Conservation (phyloP, 2,329 filamentous ascomycete species). For the Fusarium xylarioides region DNA sequence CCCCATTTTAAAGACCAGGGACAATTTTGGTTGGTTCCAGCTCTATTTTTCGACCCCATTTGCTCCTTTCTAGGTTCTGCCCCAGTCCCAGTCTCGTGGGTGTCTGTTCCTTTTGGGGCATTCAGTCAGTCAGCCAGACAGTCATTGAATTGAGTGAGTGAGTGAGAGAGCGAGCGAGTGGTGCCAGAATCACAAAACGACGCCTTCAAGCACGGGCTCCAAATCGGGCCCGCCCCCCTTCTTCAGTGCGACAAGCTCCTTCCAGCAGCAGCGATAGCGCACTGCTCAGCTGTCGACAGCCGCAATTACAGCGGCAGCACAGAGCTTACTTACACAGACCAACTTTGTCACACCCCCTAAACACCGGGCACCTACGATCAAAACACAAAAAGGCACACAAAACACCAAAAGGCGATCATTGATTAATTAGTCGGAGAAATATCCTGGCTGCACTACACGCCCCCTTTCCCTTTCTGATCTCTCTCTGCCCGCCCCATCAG, state of each 20-base stretch:
- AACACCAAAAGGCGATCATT: slow-evolving; percentile 31
- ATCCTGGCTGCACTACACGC: slow-evolving; percentile 23
- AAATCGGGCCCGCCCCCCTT: neutral
- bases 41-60: slow-evolving; percentile 19
- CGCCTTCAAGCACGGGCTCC: slow-evolving; percentile 5
- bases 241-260: slow-evolving; percentile 10
- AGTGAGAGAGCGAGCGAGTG: neutral
- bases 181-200: slow-evolving; percentile 6
- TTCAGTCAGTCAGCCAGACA: neutral
- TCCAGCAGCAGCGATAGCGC: neutral
- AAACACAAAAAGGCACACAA: slow-evolving; percentile 15
- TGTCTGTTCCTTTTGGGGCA: neutral
- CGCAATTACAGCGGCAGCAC: neutral
- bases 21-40: slow-evolving; percentile 17
- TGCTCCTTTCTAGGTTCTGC: slow-evolving; percentile 20
- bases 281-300: neutral
- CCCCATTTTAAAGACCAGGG: neutral
- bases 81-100: slow-evolving; percentile 12
- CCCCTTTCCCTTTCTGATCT: slow-evolving; percentile 13
- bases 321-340: neutral
- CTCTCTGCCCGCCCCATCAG: slow-evolving; percentile 1
- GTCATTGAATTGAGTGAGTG: neutral
- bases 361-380: neutral
- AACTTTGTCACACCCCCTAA: slow-evolving; percentile 15
- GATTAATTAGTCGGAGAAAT: slow-evolving; percentile 41